Evolutionary conservation across 805 yeast genomes (phyloP).

Genomic region (Tetrapisispora nanseiensis): DNA sequence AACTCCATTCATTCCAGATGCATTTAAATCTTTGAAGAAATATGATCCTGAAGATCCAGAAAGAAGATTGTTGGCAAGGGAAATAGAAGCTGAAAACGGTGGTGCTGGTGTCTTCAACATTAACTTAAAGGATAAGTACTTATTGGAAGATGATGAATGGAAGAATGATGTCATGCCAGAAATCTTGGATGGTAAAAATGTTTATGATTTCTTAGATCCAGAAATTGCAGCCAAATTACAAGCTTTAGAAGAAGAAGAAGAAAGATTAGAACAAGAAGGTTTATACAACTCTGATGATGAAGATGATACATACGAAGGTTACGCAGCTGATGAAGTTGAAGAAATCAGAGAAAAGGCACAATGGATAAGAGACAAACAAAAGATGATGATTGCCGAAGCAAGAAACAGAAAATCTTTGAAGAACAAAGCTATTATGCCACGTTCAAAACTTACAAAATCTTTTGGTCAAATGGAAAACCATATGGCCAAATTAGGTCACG

Average conservation of each 20-base stretch:
- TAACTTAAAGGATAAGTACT: conserved; percentile 83
- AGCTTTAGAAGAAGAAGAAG: conserved; percentile 96
- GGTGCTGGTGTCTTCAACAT: conserved; percentile 98
- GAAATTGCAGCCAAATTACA: conserved; percentile 89
- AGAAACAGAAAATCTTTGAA: conserved; percentile 79
- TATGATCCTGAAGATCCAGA: conserved; percentile 75
- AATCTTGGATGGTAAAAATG: conserved; percentile 89
- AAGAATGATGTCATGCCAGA: conserved; percentile 96
- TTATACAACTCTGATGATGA: conserved; percentile 84
- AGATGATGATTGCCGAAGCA: conserved; percentile 82
- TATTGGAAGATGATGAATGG: conserved; percentile 95
- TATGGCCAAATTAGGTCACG: conserved; percentile 85
- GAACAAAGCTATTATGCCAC: conserved; percentile 81
- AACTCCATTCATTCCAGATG: conserved; percentile 75
- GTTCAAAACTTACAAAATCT: conserved; percentile 73
- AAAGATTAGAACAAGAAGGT: conserved; percentile 84
- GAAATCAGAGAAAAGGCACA: conserved; percentile 74
- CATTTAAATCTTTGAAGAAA: conserved; percentile 46
- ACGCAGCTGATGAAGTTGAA: conserved; percentile 53
- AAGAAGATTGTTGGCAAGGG: conserved; percentile 73
- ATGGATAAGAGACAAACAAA: conserved; percentile 95
- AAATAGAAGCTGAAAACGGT: conserved; percentile 88
- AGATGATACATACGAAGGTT: conserved; percentile 62
- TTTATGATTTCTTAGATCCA: conserved; percentile 93
- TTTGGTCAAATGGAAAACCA: conserved; percentile 77